A percentile compares a stretch with the other conserved stretches of the same genome.
These are phyloP conservation scores for Pseudozyma sp. DNA, from an alignment of 1,284 basidiomycete genomes.

Conservation along the genomic window DNA sequence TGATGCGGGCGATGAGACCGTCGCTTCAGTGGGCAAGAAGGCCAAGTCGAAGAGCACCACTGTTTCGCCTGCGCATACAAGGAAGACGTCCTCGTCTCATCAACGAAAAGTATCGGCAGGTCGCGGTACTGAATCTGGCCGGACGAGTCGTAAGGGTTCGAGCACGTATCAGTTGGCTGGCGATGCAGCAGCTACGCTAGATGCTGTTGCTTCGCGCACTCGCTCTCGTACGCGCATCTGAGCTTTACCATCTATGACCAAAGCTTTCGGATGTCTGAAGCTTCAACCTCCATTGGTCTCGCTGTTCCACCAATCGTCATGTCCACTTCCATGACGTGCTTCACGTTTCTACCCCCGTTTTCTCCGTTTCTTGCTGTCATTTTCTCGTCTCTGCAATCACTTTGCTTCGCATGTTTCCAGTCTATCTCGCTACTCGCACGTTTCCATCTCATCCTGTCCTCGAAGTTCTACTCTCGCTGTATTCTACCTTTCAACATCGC, in stretches of 20 bases:
- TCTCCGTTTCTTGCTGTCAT: neutral
- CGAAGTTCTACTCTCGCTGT: neutral
- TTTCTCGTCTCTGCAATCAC: neutral
- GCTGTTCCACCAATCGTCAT: neutral
- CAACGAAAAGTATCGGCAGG: constrained; percentile 27
- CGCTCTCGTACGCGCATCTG: constrained; percentile 35
- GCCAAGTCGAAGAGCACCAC: constrained; percentile 7
- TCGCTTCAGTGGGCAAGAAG: constrained; percentile 24
- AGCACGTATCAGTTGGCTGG: neutral
- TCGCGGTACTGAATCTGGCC: neutral
- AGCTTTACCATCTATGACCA: neutral
- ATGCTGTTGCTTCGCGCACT: constrained; percentile 37
- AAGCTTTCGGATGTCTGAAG: no score
- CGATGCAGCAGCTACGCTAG: constrained; percentile 8
- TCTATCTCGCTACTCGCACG: neutral
- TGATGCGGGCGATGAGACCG: constrained; percentile 12
- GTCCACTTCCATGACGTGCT: neutral
- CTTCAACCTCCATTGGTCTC: no score
- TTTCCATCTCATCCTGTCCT: neutral
- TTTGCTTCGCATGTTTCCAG: neutral
- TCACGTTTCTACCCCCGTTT: neutral
- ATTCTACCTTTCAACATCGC: neutral
- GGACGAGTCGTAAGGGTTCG: constrained; percentile 21
- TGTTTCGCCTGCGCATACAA: neutral
- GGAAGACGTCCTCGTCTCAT: constrained; percentile 24